Evolutionary conservation across 2,329 filamentous ascomycete genomes (phyloP).

Genomic region (Aspergillus costaricaensis): DNA sequence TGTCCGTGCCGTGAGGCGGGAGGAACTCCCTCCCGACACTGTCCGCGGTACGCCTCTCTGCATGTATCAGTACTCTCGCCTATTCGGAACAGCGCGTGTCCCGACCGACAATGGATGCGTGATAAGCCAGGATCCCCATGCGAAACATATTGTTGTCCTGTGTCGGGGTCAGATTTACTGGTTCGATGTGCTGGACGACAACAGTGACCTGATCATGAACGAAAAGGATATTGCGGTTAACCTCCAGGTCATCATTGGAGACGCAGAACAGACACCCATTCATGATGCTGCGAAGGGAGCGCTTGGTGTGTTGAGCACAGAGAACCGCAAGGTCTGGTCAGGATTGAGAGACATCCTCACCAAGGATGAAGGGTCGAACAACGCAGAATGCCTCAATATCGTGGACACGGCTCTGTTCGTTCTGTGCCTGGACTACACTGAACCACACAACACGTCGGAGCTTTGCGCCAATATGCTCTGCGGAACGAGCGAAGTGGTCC

Average conservation of each 20-base stretch:
- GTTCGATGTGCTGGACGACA: slow-evolving; percentile 96
- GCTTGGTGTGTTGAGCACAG: slow-evolving; percentile 88
- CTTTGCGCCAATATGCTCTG: slow-evolving; percentile 99
- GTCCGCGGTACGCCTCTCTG: slow-evolving; percentile 81
- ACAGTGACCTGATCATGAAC: slow-evolving; percentile 94
- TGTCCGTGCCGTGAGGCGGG: slow-evolving; percentile 85
- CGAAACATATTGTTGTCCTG: slow-evolving; percentile 89
- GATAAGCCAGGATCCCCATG: slow-evolving; percentile 90
- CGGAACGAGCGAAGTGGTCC: slow-evolving; percentile 86
- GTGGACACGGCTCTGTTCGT: slow-evolving; percentile 93
- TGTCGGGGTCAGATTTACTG: slow-evolving; percentile 97
- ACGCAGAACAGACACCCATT: slow-evolving; percentile 85
- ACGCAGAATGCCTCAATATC: slow-evolving; percentile 92
- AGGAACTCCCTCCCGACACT: slow-evolving; percentile 88
- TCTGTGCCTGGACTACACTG: slow-evolving; percentile 88
- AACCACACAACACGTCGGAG: slow-evolving; percentile 75
- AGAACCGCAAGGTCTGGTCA: slow-evolving; percentile 96
- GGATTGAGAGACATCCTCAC: slow-evolving; percentile 84
- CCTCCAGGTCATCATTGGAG: slow-evolving; percentile 86
- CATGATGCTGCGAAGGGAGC: slow-evolving; percentile 95
- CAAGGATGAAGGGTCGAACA: slow-evolving; percentile 84
- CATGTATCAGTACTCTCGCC: slow-evolving; percentile 96
- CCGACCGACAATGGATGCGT: slow-evolving; percentile 94
- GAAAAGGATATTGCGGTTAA: slow-evolving; percentile 93
- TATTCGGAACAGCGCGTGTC: slow-evolving; percentile 93